Evolutionary conservation across 495 filamentous ascomycete species (phyloP).

Genomic region (Choiromyces venosus): DNA sequence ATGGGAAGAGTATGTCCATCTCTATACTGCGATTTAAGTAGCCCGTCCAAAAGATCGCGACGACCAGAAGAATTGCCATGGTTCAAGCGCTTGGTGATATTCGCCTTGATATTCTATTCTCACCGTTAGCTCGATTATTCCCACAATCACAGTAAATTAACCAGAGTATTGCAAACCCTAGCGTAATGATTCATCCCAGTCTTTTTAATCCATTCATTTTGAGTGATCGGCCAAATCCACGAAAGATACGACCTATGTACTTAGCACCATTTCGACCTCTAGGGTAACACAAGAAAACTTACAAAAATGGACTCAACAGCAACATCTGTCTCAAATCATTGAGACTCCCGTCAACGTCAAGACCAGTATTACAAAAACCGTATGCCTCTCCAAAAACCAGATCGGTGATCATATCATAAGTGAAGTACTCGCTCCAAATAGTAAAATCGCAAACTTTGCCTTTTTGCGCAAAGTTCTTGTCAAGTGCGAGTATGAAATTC

Average conservation of each 20-base stretch:
- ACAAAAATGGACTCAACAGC: conserved; percentile 31
- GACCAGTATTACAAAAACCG: conserved; percentile 33
- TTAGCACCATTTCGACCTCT: neutral
- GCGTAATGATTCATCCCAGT: conserved; percentile 33
- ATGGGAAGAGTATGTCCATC: conserved; percentile 33
- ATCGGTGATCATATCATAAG: conserved; percentile 40
- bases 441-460: conserved; percentile 35
- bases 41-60: conserved; percentile 33
- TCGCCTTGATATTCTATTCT: conserved; percentile 11
- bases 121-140: neutral
- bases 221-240: conserved; percentile 36
- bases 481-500: conserved; percentile 29
- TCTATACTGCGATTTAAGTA: conserved; percentile 25
- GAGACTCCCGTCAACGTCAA: conserved; percentile 33
- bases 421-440: conserved; percentile 35
- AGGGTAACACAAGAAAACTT: neutral
- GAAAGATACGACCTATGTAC: conserved; percentile 27
- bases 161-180: neutral
- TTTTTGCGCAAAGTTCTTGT: conserved; percentile 37
- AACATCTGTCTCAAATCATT: conserved; percentile 31
- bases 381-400: conserved; percentile 37
- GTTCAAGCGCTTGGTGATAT: conserved; percentile 24
- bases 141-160: neutral
- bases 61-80: conserved; percentile 28
- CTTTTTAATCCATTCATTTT: conserved; percentile 28